These are phyloP conservation scores for Trichophyton schoenleinii DNA, from an alignment of 2,329 filamentous ascomycete genomes.

Conservation along the genomic window DNA sequence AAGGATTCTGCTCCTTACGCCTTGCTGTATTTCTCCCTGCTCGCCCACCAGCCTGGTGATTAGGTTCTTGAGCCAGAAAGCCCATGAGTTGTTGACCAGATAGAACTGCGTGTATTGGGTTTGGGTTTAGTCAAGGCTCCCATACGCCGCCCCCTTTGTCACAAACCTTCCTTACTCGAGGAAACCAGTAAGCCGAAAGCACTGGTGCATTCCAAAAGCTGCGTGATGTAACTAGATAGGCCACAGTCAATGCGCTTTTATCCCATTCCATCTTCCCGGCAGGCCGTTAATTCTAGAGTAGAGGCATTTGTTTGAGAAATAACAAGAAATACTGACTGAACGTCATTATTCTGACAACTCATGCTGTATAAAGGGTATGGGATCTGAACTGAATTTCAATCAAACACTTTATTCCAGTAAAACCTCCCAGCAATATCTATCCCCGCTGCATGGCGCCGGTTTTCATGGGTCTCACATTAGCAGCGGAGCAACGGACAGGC, in stretches of 20 bases:
- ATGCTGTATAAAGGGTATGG: neutral
- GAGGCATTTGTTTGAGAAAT: too few relatives aligned
- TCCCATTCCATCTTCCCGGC: neutral
- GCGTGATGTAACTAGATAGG: neutral
- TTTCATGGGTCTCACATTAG: neutral
- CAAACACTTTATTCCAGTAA: neutral
- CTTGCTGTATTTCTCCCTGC: neutral
- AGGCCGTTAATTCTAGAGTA: too few relatives aligned
- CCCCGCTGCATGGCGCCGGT: neutral
- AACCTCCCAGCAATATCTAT: neutral
- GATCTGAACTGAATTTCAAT: neutral
- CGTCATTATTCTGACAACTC: neutral
- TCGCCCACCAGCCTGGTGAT: neutral
- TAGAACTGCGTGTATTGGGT: neutral
- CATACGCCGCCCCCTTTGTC: neutral
- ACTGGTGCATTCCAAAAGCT: neutral
- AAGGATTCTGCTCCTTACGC: neutral
- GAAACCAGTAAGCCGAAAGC: neutral
- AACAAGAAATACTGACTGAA: neutral
- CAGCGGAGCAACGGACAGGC: neutral
- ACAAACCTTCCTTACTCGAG: neutral
- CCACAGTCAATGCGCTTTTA: neutral
- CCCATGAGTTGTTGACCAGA: neutral
- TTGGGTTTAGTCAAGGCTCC: neutral
- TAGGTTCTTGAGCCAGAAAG: neutral